phyloP scores from a whole-genome alignment of 306 rosid species.

The Sindora glabra region DNA sequence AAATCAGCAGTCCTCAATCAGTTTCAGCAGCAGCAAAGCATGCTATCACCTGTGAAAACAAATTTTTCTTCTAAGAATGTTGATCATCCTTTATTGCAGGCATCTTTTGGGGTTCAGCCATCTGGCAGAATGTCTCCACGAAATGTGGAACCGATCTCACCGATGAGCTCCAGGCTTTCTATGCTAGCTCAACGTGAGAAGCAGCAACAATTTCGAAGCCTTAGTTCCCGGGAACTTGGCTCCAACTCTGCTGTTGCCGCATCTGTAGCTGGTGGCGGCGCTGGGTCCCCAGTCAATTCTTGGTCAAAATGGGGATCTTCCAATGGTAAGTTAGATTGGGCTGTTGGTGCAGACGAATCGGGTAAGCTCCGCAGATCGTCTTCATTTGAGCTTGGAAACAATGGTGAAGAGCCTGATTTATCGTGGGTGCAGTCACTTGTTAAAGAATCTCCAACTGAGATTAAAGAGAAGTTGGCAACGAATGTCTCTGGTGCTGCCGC shows the following conservation, averaged over 20 bases:
- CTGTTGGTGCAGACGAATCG: constrained; percentile 52
- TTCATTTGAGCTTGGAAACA: constrained; percentile 77
- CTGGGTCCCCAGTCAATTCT: constrained; percentile 43
- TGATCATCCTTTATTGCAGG: constrained; percentile 64
- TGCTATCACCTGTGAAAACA: constrained; percentile 78
- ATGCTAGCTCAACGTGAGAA: constrained; percentile 74
- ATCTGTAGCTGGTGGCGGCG: not conserved
- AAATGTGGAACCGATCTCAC: constrained; percentile 78
- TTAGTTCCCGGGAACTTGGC: constrained; percentile 83
- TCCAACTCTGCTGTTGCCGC: constrained; percentile 44
- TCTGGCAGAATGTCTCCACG: constrained; percentile 92
- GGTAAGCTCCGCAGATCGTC: constrained; percentile 78
- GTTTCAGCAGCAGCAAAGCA: constrained; percentile 85
- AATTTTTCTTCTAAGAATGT: constrained; percentile 59
- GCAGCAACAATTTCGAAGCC: constrained; percentile 90
- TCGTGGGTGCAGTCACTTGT: constrained; percentile 98
- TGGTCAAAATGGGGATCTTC: constrained; percentile 92
- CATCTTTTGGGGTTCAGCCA: constrained; percentile 60
- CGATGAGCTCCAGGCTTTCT: constrained; percentile 66
- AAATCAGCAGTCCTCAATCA: constrained; percentile 79
- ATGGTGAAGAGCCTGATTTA: constrained; percentile 88
- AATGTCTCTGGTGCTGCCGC: constrained; percentile 28
- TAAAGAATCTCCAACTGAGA: constrained; percentile 78
- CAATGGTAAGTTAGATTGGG: constrained; percentile 75
- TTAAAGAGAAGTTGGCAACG: constrained; percentile 47